These are phyloP conservation scores for Diaporthe destruens DNA, from an alignment of 2,329 filamentous ascomycete species.

Conservation along the genomic window DNA sequence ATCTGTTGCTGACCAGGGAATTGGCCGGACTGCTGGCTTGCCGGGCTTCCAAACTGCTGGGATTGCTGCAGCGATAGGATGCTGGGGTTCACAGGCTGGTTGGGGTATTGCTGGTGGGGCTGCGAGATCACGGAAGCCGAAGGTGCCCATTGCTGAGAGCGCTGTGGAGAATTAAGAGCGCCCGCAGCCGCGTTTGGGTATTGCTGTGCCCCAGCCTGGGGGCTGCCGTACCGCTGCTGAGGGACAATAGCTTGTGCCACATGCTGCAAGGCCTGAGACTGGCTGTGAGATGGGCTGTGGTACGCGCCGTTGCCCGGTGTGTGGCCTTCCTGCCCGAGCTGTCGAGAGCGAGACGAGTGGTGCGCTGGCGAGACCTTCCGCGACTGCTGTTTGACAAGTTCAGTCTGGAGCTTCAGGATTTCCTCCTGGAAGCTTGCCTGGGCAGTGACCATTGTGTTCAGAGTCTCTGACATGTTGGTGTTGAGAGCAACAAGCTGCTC, in stretches of 20 bases:
- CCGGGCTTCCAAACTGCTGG: slow-evolving; percentile 39
- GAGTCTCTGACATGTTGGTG: slow-evolving; percentile 74
- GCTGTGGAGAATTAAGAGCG: slow-evolving; percentile 34
- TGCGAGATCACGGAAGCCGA: slow-evolving; percentile 33
- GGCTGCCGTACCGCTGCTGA: slow-evolving; percentile 39
- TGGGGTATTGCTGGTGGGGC: slow-evolving; percentile 34
- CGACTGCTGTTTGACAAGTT: slow-evolving; percentile 46
- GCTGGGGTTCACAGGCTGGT: slow-evolving; percentile 38
- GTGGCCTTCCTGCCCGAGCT: slow-evolving; percentile 46
- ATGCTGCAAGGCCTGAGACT: slow-evolving; percentile 39
- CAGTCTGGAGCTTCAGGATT: slow-evolving; percentile 65
- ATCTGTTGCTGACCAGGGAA: slow-evolving; percentile 34
- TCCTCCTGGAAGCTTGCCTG: slow-evolving; percentile 78
- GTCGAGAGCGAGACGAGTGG: slow-evolving; percentile 42
- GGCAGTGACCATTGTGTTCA: slow-evolving; percentile 76
- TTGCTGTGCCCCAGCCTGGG: slow-evolving; percentile 37
- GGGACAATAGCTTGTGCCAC: slow-evolving; percentile 27
- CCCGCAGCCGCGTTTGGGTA: slow-evolving; percentile 36
- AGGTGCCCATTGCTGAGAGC: slow-evolving; percentile 38
- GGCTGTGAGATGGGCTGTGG: slow-evolving; percentile 41
- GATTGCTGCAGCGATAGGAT: slow-evolving; percentile 38
- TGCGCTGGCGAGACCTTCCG: slow-evolving; percentile 38
- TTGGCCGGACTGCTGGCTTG: slow-evolving; percentile 37
- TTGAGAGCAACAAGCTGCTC: slow-evolving; percentile 78
- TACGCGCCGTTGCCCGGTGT: slow-evolving; percentile 35